Percentiles rank a stretch among this genome's conserved stretches.
phyloP scores from a whole-genome alignment of 352 stramenopile genomes.

The Pythium plurisporium region DNA sequence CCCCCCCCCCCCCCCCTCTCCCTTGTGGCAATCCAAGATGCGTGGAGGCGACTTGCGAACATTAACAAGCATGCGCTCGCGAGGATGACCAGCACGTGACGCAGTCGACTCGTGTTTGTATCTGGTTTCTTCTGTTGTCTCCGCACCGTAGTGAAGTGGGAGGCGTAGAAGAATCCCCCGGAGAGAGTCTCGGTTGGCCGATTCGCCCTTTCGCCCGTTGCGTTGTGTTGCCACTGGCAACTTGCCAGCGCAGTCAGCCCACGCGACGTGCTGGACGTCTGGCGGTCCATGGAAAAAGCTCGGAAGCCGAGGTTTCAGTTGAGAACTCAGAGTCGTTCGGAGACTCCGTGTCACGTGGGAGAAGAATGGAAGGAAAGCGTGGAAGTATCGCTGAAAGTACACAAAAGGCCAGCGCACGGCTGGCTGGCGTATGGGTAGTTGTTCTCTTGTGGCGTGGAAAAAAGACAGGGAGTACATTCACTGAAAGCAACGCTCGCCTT shows the following conservation, averaged over 20 bases:
- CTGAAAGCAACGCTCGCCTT: no score
- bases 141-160: no score
- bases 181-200: not conserved
- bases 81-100: no score
- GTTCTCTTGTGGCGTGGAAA: not conserved
- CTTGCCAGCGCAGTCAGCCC: not conserved
- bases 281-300: not conserved
- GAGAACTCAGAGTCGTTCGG: no score
- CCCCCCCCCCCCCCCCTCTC: no score
- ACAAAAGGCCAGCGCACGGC: not conserved
- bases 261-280: not conserved
- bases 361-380: conserved; percentile 1
- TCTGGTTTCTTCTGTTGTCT: no score
- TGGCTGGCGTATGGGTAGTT: not conserved
- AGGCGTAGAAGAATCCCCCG: no score
- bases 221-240: not conserved
- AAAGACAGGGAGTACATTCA: not conserved
- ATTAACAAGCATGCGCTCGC: not conserved
- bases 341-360: not conserved
- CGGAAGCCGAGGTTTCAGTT: not conserved
- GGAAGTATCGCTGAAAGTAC: not conserved
- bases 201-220: conserved; percentile 1
- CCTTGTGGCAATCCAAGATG: not conserved
- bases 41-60: no score
- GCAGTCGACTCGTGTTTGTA: no score